Base-by-base conservation (phyloP, 352 stramenopile species). In the Pythium grandisporangium region DNA sequence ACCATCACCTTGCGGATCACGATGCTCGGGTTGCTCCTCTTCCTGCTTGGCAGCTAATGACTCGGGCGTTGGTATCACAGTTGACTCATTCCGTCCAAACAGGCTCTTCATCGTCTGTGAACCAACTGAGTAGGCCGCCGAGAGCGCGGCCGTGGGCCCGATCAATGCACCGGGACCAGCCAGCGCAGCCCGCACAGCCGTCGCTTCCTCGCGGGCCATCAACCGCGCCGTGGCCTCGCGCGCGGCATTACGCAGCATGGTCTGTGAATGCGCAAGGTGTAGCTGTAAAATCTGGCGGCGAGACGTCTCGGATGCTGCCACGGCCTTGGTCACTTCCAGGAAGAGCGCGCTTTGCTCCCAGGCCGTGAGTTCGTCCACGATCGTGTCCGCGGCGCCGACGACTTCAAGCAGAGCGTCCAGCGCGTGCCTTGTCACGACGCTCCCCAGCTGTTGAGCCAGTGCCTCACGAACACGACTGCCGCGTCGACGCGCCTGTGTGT, bases 291-390 rank as follows among this genome's bases (percentile, higher is more conserved):
- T 64, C 19, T 82, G 58, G 1, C 50, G 63, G 2, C 70, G 60
- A 7, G 73, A 75, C 3, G 61, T 62, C 36, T 85, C 61, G 5
- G 66, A 85, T 17, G 69, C 53, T 11, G 67, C 64, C 1, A 84
- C 53, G 27, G 76, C 82, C 27, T 59, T 63, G 21, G 70, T 69
- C 14, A 90, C 40, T 43, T 85, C 73, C 14, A 90, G 50, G 44
- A 87, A 90, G 13, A 83, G 51, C 22, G 55, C 63, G 32, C 63
- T 85, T 40, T 86, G 61, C 26, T 90, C 73, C 73, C 73, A 90
- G 11, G 48, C 37, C 5, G 54, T 36, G n/a, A 90, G 49, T 21
- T 63, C 34, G 0, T 66, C 48, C 1, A 58, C 33, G 10, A 84
- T 30, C 30, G 72, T 52, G 33, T 81, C 60, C 7, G 66, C 38